Percentiles rank a stretch among this genome's conserved stretches.
phyloP scores from a whole-genome alignment of 1,139 yeast species.

The Scheffersomyces quercinus region DNA sequence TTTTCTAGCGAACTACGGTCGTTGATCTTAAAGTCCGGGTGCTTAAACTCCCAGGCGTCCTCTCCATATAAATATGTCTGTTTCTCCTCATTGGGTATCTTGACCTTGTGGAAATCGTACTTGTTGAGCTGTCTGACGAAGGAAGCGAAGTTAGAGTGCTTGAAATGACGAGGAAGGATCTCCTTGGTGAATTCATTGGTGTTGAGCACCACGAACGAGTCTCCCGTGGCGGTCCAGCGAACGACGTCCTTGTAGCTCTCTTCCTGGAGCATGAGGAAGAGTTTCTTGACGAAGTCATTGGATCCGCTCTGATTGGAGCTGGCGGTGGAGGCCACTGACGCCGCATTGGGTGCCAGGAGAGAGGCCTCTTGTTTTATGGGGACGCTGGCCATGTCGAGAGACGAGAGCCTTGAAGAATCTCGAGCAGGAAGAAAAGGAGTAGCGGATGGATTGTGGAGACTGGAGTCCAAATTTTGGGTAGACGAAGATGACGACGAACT shows the following conservation, averaged over 20 bases:
- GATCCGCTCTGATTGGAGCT: slow-evolving; percentile 38
- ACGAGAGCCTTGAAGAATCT: too few relatives aligned
- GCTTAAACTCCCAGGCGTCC: slow-evolving; percentile 92
- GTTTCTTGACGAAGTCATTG: slow-evolving; percentile 74
- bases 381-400: too few relatives aligned
- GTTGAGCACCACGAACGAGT: slow-evolving; percentile 84
- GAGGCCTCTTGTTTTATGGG: not conserved
- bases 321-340: slow-evolving; percentile 2
- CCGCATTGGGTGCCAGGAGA: not conserved
- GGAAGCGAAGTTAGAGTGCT: slow-evolving; percentile 90
- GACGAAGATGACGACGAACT: too few relatives aligned
- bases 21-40: slow-evolving; percentile 78
- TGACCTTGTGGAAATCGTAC: slow-evolving; percentile 45
- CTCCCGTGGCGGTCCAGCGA: slow-evolving; percentile 81
- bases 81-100: slow-evolving; percentile 56
- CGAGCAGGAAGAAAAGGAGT: too few relatives aligned
- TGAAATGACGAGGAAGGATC: slow-evolving; percentile 62
- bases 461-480: too few relatives aligned
- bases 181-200: slow-evolving; percentile 58
- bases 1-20: slow-evolving; percentile 73
- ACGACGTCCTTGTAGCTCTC: slow-evolving; percentile 72
- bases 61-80: slow-evolving; percentile 64
- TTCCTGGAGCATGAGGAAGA: slow-evolving; percentile 82
- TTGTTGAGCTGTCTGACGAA: slow-evolving; percentile 94
- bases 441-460: too few relatives aligned